Evolutionary conservation across 2,329 filamentous ascomycete species (phyloP), one percentile per base, ranked within the genome.

Genomic region (Phyllosticta ampelicida): DNA sequence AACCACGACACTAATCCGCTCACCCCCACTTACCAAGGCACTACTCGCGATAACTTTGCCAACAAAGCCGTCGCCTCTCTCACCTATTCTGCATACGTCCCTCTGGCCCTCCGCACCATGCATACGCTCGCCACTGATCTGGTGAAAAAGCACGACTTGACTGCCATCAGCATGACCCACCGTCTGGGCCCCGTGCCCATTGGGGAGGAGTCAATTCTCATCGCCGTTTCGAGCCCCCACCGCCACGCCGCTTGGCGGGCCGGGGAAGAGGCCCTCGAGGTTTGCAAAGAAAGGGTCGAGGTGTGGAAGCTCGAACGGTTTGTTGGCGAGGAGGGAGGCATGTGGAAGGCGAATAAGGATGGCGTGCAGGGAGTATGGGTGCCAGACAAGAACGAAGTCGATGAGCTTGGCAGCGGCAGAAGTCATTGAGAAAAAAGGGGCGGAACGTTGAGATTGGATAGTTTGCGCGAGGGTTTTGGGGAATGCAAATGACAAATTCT

Each of bases 291-390:
- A 58, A 84, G 80, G 63, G 89, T 89, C n/a, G 94, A 99, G 76
- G 86, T 99, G 49, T 96, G 92, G 92, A 96, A 96, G 48, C 78
- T 84, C 63, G 92, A 97, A 75, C 87, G 90, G 70, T 96, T 96
- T 77, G 83, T 81, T 51, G 86, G 81, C 1, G 86, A 84, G 20
- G 86, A 87, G 62, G 88, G 85, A 16, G 78, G 80, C 6, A 80
- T 94, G 51, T 96, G 91, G 91, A 85, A 90, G 73, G 89, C 88
- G 61, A 96, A 96, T 74, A 75, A 86, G 63, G 90, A 95, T 73
- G 87, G 87, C 9, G 76, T 78, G 60, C 72, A 75, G 53, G 86
- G 84, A 6, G 75, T 78, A 51, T 77, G 71, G 64, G 70, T 80
- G 11, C 36, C 36, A 44, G 36, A 44, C 60, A 65, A 69, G 28